phyloP scores from a whole-genome alignment of 306 rosid genomes.

The Elaeagnus macrophylla region DNA sequence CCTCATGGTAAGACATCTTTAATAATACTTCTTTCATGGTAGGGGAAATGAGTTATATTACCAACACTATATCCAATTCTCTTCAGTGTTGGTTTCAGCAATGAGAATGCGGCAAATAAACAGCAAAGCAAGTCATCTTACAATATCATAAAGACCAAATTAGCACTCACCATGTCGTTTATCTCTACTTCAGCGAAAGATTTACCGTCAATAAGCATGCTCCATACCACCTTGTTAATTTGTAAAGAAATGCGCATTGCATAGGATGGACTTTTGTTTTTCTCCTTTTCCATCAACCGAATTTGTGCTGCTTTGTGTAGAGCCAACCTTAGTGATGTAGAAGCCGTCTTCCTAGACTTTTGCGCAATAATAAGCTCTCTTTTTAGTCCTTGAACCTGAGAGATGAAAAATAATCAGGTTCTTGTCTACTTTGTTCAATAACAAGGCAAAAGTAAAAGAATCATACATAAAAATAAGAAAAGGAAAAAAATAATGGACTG shows the following conservation, averaged over 20 bases:
- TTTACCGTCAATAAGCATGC: conserved; percentile 97
- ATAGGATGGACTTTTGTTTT: conserved; percentile 91
- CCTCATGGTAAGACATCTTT: too few relatives aligned
- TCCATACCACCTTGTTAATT: conserved; percentile 90
- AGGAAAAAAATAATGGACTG: too few relatives aligned
- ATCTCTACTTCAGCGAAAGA: conserved; percentile 97
- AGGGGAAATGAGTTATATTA: too few relatives aligned
- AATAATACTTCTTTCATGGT: too few relatives aligned
- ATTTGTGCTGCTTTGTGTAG: conserved; percentile 84
- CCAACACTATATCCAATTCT: too few relatives aligned
- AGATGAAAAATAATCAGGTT: conserved; percentile 14
- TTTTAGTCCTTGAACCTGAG: conserved; percentile 85
- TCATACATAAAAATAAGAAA: neutral
- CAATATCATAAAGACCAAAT: too few relatives aligned
- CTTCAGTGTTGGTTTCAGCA: too few relatives aligned
- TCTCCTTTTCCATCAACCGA: conserved; percentile 87
- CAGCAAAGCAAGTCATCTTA: too few relatives aligned
- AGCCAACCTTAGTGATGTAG: conserved; percentile 74
- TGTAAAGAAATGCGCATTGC: conserved; percentile 96
- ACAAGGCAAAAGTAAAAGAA: neutral
- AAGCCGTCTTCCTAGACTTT: conserved; percentile 75
- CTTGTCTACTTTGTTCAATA: conserved; percentile 3
- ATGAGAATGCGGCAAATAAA: too few relatives aligned
- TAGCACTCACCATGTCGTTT: conserved; percentile 78
- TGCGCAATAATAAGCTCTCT: conserved; percentile 73